Conservation (phyloP, 129 eudicot genomes). For the carrot (Daucus carota) region DNA sequence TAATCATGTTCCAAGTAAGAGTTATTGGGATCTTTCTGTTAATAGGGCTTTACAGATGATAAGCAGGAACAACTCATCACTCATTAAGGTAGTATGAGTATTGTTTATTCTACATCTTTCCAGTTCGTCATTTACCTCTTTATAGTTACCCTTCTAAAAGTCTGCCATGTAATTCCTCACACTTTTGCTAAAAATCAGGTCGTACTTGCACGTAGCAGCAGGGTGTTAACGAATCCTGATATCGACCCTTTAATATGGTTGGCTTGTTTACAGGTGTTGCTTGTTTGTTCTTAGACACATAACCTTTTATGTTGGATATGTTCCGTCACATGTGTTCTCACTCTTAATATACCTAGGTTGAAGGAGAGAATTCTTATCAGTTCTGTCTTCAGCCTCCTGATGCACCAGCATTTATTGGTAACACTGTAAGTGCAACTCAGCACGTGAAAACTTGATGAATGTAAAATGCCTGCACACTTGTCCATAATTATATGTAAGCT, state of each 20-base stretch:
- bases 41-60: constrained; percentile 67
- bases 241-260: constrained; percentile 86
- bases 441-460: background rate
- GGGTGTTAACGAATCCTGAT: constrained; percentile 60
- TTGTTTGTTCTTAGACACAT: constrained; percentile 7
- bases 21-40: constrained; percentile 70
- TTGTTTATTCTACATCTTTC: constrained; percentile 5
- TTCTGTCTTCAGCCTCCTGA: constrained; percentile 96
- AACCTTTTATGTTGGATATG: background rate
- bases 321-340: constrained; percentile 5
- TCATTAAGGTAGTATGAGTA: constrained; percentile 44
- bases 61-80: constrained; percentile 44
- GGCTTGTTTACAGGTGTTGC: constrained; percentile 62
- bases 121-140: background rate
- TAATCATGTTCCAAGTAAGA: constrained; percentile 61
- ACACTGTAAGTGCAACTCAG: constrained; percentile 64
- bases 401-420: constrained; percentile 92
- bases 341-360: constrained; percentile 40
- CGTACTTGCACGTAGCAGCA: constrained; percentile 98
- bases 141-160: background rate
- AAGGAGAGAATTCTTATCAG: constrained; percentile 80
- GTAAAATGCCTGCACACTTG: background rate
- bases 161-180: background rate
- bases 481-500: background rate
- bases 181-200: constrained; percentile 37